phyloP scores from a whole-genome alignment of 768 basidiomycete genomes.

The Macrolepiota fuliginosa region DNA sequence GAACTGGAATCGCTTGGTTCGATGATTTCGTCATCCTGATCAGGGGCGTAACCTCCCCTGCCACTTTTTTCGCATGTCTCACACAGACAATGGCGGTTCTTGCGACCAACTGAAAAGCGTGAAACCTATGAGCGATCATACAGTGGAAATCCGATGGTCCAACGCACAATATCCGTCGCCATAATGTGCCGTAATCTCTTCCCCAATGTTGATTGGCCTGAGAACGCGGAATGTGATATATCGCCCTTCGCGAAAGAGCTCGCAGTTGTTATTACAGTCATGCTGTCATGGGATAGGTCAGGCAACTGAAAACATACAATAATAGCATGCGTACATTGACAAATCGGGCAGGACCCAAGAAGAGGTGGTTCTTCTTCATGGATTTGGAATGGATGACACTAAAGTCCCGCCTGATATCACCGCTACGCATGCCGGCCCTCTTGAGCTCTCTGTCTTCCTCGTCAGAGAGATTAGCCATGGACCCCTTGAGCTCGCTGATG shows the following conservation, averaged over 20 bases:
- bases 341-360: slow-evolving; percentile 88
- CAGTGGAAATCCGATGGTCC: slow-evolving; percentile 3
- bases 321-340: slow-evolving; percentile 67
- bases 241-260: slow-evolving; percentile 83
- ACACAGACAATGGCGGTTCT: slow-evolving; percentile 63
- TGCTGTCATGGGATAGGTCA: slow-evolving; percentile 48
- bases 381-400: slow-evolving; percentile 90
- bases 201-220: slow-evolving; percentile 72
- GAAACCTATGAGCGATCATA: slow-evolving; percentile 13
- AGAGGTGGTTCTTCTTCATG: slow-evolving; percentile 90
- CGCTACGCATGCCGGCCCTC: slow-evolving; percentile 72
- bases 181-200: slow-evolving; percentile 89
- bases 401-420: slow-evolving; percentile 82
- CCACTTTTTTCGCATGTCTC: slow-evolving; percentile 82
- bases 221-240: slow-evolving; percentile 88
- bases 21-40: slow-evolving; percentile 46
- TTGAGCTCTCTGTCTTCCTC: slow-evolving; percentile 87
- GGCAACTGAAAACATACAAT: slow-evolving; percentile 21
- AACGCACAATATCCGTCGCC: slow-evolving; percentile 87
- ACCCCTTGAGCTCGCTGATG: slow-evolving; percentile 85
- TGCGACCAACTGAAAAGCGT: slow-evolving; percentile 33
- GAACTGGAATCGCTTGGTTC: slow-evolving; percentile 27
- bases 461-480: slow-evolving; percentile 84
- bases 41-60: slow-evolving; percentile 70
- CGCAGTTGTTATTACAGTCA: slow-evolving; percentile 87